Conservation (phyloP, 495 filamentous ascomycete species). For the Penicillium arizonense region DNA sequence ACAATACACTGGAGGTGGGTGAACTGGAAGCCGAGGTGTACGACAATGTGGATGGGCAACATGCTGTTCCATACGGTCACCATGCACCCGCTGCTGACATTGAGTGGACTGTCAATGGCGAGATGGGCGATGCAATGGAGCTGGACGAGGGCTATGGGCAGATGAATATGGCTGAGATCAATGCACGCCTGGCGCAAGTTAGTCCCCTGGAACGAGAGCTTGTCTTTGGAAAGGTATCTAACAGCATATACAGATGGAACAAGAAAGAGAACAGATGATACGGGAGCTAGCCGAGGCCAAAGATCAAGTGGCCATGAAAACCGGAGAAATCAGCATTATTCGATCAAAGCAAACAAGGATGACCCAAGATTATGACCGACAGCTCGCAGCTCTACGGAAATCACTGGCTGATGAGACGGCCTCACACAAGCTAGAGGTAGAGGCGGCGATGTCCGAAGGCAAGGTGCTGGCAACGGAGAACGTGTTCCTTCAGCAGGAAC, state of each 20-base stretch:
- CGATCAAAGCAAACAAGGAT: constrained; percentile 60
- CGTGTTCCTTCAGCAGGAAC: constrained; percentile 63
- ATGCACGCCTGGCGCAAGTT: constrained; percentile 35
- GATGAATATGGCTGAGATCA: constrained; percentile 8
- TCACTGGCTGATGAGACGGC: constrained; percentile 53
- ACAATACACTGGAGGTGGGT: constrained; percentile 55
- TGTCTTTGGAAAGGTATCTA: constrained; percentile 22
- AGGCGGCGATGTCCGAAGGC: constrained; percentile 52
- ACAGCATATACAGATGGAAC: constrained; percentile 46
- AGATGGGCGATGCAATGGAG: constrained; percentile 24
- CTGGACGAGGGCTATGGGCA: constrained; percentile 33
- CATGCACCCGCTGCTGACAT: constrained; percentile 3
- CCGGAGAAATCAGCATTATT: constrained; percentile 67
- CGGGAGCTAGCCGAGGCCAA: constrained; percentile 49
- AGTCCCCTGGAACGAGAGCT: neutral
- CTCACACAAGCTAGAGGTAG: constrained; percentile 55
- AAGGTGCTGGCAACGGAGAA: constrained; percentile 64
- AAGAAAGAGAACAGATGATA: constrained; percentile 48
- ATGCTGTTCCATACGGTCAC: constrained; percentile 21
- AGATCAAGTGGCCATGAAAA: constrained; percentile 49
- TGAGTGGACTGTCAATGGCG: constrained; percentile 7
- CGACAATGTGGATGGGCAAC: constrained; percentile 38
- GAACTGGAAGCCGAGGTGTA: constrained; percentile 54
- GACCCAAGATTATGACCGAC: constrained; percentile 54
- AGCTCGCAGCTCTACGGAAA: constrained; percentile 50